Evolutionary conservation across 1,284 basidiomycete genomes (phyloP).

Genomic region (Boletus semigastroideus): DNA sequence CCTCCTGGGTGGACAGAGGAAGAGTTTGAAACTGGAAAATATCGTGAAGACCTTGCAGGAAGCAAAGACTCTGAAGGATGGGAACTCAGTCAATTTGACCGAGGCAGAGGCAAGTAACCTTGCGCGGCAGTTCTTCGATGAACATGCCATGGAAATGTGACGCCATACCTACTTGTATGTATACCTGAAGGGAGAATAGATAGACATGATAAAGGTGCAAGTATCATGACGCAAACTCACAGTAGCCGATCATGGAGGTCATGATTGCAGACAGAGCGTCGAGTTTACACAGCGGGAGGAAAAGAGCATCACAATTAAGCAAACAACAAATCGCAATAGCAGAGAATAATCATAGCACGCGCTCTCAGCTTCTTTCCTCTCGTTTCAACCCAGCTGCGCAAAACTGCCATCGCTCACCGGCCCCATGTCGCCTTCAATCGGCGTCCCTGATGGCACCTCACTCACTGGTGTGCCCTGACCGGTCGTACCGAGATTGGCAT

Average conservation of each 20-base stretch:
- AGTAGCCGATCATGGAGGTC: background rate
- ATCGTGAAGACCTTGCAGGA: conserved; percentile 17
- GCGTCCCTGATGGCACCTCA: conserved; percentile 45
- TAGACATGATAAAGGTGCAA: background rate
- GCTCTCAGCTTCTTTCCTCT: background rate
- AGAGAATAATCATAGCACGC: conserved; percentile 28
- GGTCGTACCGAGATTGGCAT: conserved; percentile 45
- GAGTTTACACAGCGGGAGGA: conserved; percentile 17
- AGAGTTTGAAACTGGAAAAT: conserved; percentile 11
- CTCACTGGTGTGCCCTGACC: conserved; percentile 56
- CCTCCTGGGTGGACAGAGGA: conserved; percentile 9
- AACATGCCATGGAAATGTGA: conserved; percentile 12
- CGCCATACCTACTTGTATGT: too few species aligned
- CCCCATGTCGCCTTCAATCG: conserved; percentile 42
- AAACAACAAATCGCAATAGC: conserved; percentile 24
- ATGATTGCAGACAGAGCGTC: conserved; percentile 7
- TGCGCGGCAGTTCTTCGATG: conserved; percentile 12
- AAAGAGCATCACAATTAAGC: conserved; percentile 6
- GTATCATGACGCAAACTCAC: too few species aligned
- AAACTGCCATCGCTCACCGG: conserved; percentile 48
- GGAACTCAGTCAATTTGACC: conserved; percentile 1
- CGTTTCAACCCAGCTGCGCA: conserved; percentile 40
- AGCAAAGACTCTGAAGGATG: conserved; percentile 12
- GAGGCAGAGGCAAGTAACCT: conserved; percentile 12
- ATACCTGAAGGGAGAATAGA: background rate